Base-by-base conservation (phyloP, 1,284 basidiomycete species). In the Ganoderma resinaceum region DNA sequence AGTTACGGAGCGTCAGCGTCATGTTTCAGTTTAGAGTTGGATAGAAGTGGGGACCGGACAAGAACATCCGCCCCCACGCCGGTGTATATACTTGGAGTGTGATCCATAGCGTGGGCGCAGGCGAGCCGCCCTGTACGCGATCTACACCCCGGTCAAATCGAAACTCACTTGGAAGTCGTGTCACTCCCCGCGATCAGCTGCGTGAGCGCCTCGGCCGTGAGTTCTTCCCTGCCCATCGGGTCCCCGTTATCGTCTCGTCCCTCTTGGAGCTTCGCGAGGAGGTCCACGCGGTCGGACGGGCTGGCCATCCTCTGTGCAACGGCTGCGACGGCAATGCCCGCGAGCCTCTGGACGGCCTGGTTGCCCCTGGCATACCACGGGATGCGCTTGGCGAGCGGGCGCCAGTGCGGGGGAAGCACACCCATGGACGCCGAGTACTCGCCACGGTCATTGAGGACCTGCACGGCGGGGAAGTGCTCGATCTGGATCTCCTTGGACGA, bases 381-480 rank as follows among this genome's bases (percentile, higher is more conserved):
- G 63, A 80, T 77, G 61, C 85, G 83, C 72, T 87, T 86, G 55
- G 87, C 88, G 72, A 85, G 81, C 0, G 93, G 93, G 46, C 93
- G 87, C 83, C 90, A 87, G 82, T 85, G 89, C 0, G 87, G 83
- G 0, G 95, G 93, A 23, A 96, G 83, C 14, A 90, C 88, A 46
- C 95, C 96, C 83, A 96, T 89, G 0, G 94, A 90, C 59, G 94
- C 93, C 2, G 92, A 92, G 79, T 87, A 96, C 78, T 96, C 95
- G 66, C 96, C 96, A 29, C 96, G 92, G 68, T 92, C 92, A 79
- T 97, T 97, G 66, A 98, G 86, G 72, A 97, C 95, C 76, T 92
- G 82, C 58, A 97, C 90, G 14, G 95, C 96, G 2, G 94, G 92
- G 64, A 95, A 89, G 76, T 91, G 83, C 40, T 86, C 77, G 58